Evolutionary conservation across 129 eudicot species (phyloP).

Genomic region (Dittrichia graveolens): DNA sequence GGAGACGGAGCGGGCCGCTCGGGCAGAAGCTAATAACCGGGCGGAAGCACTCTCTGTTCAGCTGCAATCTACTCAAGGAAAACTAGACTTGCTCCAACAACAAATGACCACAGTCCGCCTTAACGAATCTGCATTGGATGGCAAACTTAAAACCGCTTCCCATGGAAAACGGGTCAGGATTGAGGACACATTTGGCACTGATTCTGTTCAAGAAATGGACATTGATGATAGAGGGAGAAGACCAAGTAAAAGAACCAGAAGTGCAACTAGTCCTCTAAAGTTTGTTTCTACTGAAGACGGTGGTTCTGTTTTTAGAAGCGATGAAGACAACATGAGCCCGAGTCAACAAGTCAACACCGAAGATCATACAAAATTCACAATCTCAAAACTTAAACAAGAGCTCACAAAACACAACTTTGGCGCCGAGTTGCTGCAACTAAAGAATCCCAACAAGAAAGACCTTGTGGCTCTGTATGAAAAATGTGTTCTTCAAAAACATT

Average conservation of each 20-base stretch:
- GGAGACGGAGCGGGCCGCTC: slow-evolving; percentile 80
- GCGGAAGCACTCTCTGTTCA: slow-evolving; percentile 89
- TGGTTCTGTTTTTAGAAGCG: slow-evolving; percentile 56
- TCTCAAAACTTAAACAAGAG: slow-evolving; percentile 76
- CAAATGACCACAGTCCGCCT: slow-evolving; percentile 69
- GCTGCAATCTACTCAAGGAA: slow-evolving; percentile 84
- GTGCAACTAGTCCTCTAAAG: slow-evolving; percentile 63
- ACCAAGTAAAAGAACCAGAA: slow-evolving; percentile 61
- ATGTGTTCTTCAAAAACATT: slow-evolving; percentile 56
- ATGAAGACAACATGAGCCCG: slow-evolving; percentile 43
- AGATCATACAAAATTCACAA: slow-evolving; percentile 71
- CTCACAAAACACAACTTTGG: slow-evolving; percentile 71
- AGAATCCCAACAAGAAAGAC: slow-evolving; percentile 76
- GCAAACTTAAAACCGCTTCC: slow-evolving; percentile 73
- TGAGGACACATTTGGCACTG: slow-evolving; percentile 70
- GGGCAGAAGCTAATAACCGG: slow-evolving; percentile 76
- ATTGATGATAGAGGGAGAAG: slow-evolving; percentile 44
- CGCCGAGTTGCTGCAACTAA: slow-evolving; percentile 70
- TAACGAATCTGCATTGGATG: slow-evolving; percentile 71
- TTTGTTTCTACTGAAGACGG: slow-evolving; percentile 57
- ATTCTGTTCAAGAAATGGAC: slow-evolving; percentile 70
- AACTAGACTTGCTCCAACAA: slow-evolving; percentile 77
- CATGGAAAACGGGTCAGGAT: slow-evolving; percentile 73
- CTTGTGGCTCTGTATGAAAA: slow-evolving; percentile 76
- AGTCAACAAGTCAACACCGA: slow-evolving; percentile 54